Percentiles rank a stretch among this genome's conserved stretches.
phyloP scores from a whole-genome alignment of 2,329 filamentous ascomycete genomes.

The Colletotrichum sp. region DNA sequence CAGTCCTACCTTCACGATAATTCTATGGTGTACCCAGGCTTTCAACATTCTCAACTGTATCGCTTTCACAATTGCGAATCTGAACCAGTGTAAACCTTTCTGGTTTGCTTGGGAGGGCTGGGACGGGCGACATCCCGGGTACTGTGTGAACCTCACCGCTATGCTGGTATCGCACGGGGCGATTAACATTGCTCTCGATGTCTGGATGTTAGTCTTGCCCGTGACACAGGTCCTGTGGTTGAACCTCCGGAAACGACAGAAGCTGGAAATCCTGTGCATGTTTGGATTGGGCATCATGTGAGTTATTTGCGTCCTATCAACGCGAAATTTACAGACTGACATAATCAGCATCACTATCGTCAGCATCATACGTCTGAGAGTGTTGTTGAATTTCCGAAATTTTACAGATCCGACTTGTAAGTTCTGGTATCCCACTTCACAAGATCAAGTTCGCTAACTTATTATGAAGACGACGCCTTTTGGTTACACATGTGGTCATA shows the following conservation, averaged over 20 bases:
- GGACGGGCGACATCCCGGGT: conserved; percentile 30
- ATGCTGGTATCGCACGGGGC: conserved; percentile 44
- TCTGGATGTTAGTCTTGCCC: conserved; percentile 46
- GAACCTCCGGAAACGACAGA: conserved; percentile 38
- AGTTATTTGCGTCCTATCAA: background rate
- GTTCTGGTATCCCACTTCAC: background rate
- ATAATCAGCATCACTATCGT: conserved; percentile 38
- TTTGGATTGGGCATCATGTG: conserved; percentile 34
- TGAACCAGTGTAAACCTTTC: conserved; percentile 47
- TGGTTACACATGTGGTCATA: conserved; percentile 49
- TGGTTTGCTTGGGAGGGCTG: conserved; percentile 46
- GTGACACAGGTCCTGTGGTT: conserved; percentile 38
- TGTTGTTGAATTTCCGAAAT: conserved; percentile 46
- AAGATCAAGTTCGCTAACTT: conserved; percentile 29
- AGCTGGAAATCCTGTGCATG: conserved; percentile 39
- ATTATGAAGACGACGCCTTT: conserved; percentile 35
- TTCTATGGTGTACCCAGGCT: conserved; percentile 25
- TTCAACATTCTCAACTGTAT: conserved; percentile 18
- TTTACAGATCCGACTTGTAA: conserved; percentile 40
- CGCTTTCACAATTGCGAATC: conserved; percentile 36
- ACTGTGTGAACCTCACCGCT: conserved; percentile 39
- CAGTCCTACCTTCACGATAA: conserved; percentile 24
- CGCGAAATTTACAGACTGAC: background rate
- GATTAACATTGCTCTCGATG: conserved; percentile 50
- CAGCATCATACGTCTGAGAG: conserved; percentile 40